Evolutionary conservation across 2,329 filamentous ascomycete species (phyloP), one percentile per base, ranked within the genome.

Genomic region (Colletotrichum orchidophilum): DNA sequence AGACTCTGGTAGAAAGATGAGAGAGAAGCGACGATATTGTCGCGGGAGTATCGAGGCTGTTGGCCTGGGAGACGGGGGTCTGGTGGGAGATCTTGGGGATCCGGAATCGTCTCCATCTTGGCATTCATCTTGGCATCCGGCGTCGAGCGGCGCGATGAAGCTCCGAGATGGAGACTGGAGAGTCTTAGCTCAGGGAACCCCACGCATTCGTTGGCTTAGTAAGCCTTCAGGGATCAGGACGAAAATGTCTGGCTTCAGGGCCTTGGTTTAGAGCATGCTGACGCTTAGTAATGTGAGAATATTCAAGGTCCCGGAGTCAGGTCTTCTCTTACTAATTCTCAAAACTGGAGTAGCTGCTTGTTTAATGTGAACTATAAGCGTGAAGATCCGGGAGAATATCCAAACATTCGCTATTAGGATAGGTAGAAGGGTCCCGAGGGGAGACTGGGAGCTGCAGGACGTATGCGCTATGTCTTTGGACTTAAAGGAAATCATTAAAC

Each of bases 1-100:
- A 65, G 42, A 9, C 53, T 50, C 27, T 35, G 33, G 21, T 65
- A 65, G 18, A 65, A 65, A 18, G 29, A 27, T 3, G 39, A 5
- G 18, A 46, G 18, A 46, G 18, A 46, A 18, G 39, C 5, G 7
- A 35, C 35, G 3, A 59, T 65, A 39, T 59, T 59, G 53, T 50
- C 63, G 21, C 63, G 53, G 6, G 63, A 65, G 53, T 59, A 65
- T 27, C 21, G 35, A 33, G 27, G 63, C 21, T 50, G 53, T 50
- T 59, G 35, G 7, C 39, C 53, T 12, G 39, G 63, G 15, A 59
- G 29, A 11, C 63, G 63, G 26, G 53, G 63, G 29, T 65, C 63
- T 11, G 21, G 31, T 27, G 54, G 54, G 21, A 58, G 54, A 39
- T 58, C 21, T 26, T 18, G 31, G 31, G 31, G 54, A 21, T 58